These are phyloP conservation scores for Tuber microsphaerosporum DNA, from an alignment of 495 filamentous ascomycete species.

Conservation along the genomic window DNA sequence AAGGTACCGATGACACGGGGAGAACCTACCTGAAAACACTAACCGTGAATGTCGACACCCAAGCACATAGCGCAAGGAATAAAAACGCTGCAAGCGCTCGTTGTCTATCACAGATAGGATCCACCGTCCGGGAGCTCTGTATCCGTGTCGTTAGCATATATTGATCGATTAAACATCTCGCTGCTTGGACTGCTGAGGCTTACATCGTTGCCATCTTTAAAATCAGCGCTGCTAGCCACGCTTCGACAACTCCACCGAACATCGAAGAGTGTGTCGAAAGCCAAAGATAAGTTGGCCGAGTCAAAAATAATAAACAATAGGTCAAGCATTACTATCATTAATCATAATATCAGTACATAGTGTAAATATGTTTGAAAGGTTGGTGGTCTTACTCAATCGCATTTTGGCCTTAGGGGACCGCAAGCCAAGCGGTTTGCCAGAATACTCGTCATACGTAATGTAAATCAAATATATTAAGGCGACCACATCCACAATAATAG, in stretches of 20 bases:
- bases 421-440: conserved; percentile 81
- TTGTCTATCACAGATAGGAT: conserved; percentile 60
- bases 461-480: conserved; percentile 85
- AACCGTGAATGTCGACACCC: conserved; percentile 82
- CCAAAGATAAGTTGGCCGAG: conserved; percentile 79
- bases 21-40: conserved; percentile 69
- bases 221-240: conserved; percentile 25
- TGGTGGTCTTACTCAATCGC: conserved; percentile 49
- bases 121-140: conserved; percentile 40
- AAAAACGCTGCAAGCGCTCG: conserved; percentile 73
- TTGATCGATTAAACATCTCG: conserved; percentile 4
- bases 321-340: conserved; percentile 64
- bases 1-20: not conserved
- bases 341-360: not conserved
- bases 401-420: conserved; percentile 76
- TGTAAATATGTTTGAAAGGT: not conserved
- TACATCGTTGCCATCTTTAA: conserved; percentile 37
- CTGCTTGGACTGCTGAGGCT: not conserved
- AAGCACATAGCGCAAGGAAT: conserved; percentile 74
- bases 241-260: conserved; percentile 56
- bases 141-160: conserved; percentile 14
- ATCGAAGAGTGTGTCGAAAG: conserved; percentile 75
- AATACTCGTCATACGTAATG: conserved; percentile 95
- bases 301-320: conserved; percentile 95
- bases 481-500: conserved; percentile 79